phyloP scores from a whole-genome alignment of 257 asterid species.

The Verbascum thapsus region DNA sequence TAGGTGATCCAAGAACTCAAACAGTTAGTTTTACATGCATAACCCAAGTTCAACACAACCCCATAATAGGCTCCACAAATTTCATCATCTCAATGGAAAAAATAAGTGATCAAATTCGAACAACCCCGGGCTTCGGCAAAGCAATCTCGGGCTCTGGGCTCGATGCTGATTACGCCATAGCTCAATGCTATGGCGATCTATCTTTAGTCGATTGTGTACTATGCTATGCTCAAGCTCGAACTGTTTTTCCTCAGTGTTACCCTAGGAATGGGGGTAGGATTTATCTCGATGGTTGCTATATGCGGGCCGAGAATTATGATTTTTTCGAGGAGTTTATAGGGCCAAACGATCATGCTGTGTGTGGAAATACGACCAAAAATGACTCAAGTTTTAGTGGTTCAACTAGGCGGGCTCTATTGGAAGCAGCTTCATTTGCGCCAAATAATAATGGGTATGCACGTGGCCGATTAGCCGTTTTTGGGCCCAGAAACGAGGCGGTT shows the following conservation, averaged over 20 bases:
- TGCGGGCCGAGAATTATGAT: slow-evolving; percentile 52
- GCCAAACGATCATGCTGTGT: slow-evolving; percentile 33
- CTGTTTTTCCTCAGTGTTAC: slow-evolving; percentile 49
- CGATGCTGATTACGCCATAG: slow-evolving; percentile 47
- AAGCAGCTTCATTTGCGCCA: slow-evolving; percentile 38
- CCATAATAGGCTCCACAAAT: slow-evolving; percentile 41
- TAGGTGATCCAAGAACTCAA: slow-evolving; percentile 53
- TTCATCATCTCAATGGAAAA: slow-evolving; percentile 50
- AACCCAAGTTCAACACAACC: slow-evolving; percentile 37
- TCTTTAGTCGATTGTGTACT: slow-evolving; percentile 50
- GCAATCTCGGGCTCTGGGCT: slow-evolving; percentile 42
- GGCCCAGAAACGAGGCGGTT: slow-evolving; percentile 29
- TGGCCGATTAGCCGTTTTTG: slow-evolving; percentile 23
- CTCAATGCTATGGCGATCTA: slow-evolving; percentile 63
- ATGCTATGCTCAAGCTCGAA: slow-evolving; percentile 58
- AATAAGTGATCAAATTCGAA: slow-evolving; percentile 48
- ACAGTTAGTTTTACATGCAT: slow-evolving; percentile 38
- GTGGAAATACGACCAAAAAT: slow-evolving; percentile 40
- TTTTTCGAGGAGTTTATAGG: slow-evolving; percentile 45
- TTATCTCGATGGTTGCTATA: slow-evolving; percentile 59
- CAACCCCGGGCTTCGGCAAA: slow-evolving; percentile 50
- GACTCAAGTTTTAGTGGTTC: slow-evolving; percentile 22
- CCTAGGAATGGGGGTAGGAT: slow-evolving; percentile 52
- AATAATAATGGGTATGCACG: slow-evolving; percentile 35
- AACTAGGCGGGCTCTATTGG: slow-evolving; percentile 34